Conservation (phyloP, 345 rosid species). For the Brassica incana region DNA sequence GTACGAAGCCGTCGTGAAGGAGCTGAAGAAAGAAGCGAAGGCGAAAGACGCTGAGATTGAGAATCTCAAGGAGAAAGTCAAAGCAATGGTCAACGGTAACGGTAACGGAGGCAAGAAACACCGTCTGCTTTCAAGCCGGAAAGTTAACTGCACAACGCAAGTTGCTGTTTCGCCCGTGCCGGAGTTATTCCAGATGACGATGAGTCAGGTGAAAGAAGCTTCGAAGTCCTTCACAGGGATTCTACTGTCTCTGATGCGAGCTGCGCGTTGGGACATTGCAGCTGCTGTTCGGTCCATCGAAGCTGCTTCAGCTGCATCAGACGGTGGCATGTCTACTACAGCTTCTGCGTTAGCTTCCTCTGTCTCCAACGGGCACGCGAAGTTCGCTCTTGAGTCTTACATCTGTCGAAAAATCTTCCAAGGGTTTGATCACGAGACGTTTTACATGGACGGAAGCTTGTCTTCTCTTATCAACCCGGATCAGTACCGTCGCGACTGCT, state of each 20-base stretch:
- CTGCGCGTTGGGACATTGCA: conserved; percentile 91
- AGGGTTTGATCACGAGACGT: background rate
- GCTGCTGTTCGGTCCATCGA: conserved; percentile 90
- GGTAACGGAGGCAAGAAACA: conserved; percentile 61
- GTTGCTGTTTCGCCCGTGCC: conserved; percentile 79
- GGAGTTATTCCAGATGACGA: conserved; percentile 69
- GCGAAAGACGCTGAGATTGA: conserved; percentile 65
- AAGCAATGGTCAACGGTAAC: conserved; percentile 31
- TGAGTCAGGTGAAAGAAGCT: conserved; percentile 70
- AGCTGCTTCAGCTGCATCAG: conserved; percentile 56
- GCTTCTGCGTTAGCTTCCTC: conserved; percentile 49
- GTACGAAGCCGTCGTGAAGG: conserved; percentile 85
- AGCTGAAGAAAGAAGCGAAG: conserved; percentile 80
- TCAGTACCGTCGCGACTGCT: conserved; percentile 80
- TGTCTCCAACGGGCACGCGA: conserved; percentile 69
- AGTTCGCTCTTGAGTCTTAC: conserved; percentile 82
- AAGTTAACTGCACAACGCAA: conserved; percentile 64
- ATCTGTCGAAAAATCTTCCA: conserved; percentile 50
- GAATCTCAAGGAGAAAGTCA: conserved; percentile 76
- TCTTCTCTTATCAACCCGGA: conserved; percentile 80
- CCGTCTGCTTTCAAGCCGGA: conserved; percentile 59
- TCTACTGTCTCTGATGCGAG: conserved; percentile 78
- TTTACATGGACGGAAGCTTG: conserved; percentile 43
- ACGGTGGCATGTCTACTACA: conserved; percentile 16
- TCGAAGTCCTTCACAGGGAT: conserved; percentile 77